Evolutionary conservation across 805 yeast genomes (phyloP), one percentile per base, ranked within the genome.

Genomic region (Candida adriatica): DNA sequence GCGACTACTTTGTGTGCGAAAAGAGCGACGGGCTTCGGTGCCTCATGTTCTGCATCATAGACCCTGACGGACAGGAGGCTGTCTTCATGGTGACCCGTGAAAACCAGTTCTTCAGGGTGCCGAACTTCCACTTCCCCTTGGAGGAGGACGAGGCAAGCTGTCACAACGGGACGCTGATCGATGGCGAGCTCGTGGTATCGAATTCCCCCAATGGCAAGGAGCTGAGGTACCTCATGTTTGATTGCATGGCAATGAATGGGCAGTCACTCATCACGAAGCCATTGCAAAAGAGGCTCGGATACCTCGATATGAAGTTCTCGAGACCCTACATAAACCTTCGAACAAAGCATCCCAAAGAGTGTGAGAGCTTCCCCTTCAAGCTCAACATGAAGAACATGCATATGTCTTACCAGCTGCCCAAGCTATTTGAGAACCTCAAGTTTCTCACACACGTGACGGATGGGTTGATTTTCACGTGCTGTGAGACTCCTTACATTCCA

Each of bases 1-100:
- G 78, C 37, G 97, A 94, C 49, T 92, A 88, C 52, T 79, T 77
- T 44, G 98, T 92, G 0, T 94, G 98, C 61, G 99, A 92, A 50
- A 92, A 92, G 54, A 75, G 92, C 0, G 98, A 92, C 58, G 99
- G 99, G 0, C 62, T 90, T 29, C 65, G 99, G 32, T 86, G 94
- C 37, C 61, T 92, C 33, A 64, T 92, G 66, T 68, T 81, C 31
- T 58, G 82, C 18, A 59, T 72, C 6, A 61, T 73, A 42, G 80
- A 79, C 34, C 79, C 81, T 10, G 73, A 76, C 6, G 77, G 75
- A 18, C 90, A 85, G 28, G 97, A 92, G 54, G 90, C 94, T 4
- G 83, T 86, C 6, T 92, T 87, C 49, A 62, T 92, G 43, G 80
- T 92, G 24, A 90, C 94, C 18, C 68, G 99, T 49, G 90, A 81